These are phyloP conservation scores for Lathyrus aphaca DNA, from an alignment of 306 rosid genomes.

Conservation along the genomic window DNA sequence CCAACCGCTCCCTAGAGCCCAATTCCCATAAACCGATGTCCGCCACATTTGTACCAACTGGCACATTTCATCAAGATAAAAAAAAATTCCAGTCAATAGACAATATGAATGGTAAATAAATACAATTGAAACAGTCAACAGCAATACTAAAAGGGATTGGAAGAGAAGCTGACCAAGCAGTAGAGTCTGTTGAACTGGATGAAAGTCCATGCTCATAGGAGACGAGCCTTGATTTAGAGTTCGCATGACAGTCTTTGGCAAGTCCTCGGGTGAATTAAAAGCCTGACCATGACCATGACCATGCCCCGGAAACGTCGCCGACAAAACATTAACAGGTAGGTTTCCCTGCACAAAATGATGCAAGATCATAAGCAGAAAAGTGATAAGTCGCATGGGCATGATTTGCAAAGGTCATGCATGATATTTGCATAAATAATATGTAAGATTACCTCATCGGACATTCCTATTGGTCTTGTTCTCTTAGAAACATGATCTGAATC, in stretches of 20 bases:
- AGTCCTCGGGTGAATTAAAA: conserved; percentile 83
- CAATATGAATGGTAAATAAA: conserved; percentile 24
- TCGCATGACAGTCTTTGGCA: conserved; percentile 75
- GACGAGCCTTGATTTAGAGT: conserved; percentile 91
- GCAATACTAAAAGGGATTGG: conserved; percentile 18
- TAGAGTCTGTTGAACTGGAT: conserved; percentile 83
- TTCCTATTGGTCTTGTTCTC: conserved; percentile 85
- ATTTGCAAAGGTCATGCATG: background rate
- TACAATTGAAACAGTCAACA: conserved; percentile 28
- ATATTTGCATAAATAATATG: conserved; percentile 31
- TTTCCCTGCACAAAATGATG: conserved; percentile 63
- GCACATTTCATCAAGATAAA: conserved; percentile 32
- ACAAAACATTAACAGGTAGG: conserved; percentile 80
- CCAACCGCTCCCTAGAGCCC: conserved; percentile 79
- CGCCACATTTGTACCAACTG: conserved; percentile 93
- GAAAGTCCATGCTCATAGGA: conserved; percentile 99
- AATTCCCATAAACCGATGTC: conserved; percentile 96
- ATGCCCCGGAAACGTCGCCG: conserved; percentile 66
- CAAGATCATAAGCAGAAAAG: conserved; percentile 20
- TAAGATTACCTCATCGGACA: conserved; percentile 73
- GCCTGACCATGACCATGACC: conserved; percentile 68
- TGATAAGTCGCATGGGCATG: conserved; percentile 4
- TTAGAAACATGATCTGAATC: conserved; percentile 90
- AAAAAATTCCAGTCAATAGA: conserved; percentile 20
- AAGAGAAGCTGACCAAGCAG: conserved; percentile 73